A percentile compares a stretch with the other conserved stretches of the same genome.
Evolutionary conservation across 1,284 basidiomycete species (phyloP).

Genomic region (Earliella scabrosa): DNA sequence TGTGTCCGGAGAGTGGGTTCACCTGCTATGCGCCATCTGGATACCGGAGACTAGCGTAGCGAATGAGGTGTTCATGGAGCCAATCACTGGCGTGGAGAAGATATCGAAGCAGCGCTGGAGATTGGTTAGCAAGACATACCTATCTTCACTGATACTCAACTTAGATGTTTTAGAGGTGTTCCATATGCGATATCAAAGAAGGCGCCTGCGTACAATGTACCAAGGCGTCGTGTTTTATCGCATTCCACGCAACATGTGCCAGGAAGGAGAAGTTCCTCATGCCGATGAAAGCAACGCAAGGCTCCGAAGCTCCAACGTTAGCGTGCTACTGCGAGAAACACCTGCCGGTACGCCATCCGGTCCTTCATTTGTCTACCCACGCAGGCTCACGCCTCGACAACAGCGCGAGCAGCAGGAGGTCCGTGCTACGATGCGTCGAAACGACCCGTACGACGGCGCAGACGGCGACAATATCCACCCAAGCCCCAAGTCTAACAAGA

Average conservation of each 20-base stretch:
- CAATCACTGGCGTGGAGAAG: slow-evolving; percentile 88
- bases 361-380: background rate
- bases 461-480: slow-evolving; percentile 41
- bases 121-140: slow-evolving; percentile 60
- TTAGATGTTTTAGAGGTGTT: slow-evolving; percentile 69
- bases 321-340: slow-evolving; percentile 89
- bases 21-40: slow-evolving; percentile 97
- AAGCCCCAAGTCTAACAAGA: slow-evolving; percentile 57
- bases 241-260: slow-evolving; percentile 97
- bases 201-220: slow-evolving; percentile 99
- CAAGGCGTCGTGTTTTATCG: slow-evolving; percentile 89
- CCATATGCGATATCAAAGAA: slow-evolving; percentile 78
- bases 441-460: slow-evolving; percentile 42
- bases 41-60: slow-evolving; percentile 94
- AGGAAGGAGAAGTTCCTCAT: slow-evolving; percentile 81
- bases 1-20: slow-evolving; percentile 91
- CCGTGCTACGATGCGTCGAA: slow-evolving; percentile 59
- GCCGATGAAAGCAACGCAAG: slow-evolving; percentile 87
- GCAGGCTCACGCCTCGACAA: background rate
- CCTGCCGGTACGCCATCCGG: slow-evolving; percentile 65
- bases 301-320: slow-evolving; percentile 69
- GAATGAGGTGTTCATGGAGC: slow-evolving; percentile 99
- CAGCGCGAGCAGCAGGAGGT: slow-evolving; percentile 73
- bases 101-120: slow-evolving; percentile 95
- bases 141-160: background rate